phyloP scores from a whole-genome alignment of 352 stramenopile genomes.

The Discostella stelligera region DNA sequence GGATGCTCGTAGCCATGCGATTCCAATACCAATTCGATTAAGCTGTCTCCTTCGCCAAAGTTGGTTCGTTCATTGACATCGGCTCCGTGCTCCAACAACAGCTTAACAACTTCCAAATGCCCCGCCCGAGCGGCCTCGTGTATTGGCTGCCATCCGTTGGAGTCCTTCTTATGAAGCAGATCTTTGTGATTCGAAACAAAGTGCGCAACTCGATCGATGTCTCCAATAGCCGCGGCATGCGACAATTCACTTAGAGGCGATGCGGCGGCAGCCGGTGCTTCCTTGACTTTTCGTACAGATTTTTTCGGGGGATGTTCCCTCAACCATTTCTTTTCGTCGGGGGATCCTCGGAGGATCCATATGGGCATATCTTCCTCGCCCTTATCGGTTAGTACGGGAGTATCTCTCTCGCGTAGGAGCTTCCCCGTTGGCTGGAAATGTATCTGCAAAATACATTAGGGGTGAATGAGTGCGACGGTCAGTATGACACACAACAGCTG shows the following conservation, averaged over 20 bases:
- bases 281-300: constrained; percentile 9
- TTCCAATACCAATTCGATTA: constrained; percentile 56
- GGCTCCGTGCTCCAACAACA: constrained; percentile 71
- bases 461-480: not conserved
- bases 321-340: constrained; percentile 47
- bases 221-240: constrained; percentile 50
- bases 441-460: constrained; percentile 40
- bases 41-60: constrained; percentile 43
- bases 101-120: constrained; percentile 63
- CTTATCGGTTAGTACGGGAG: constrained; percentile 29
- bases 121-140: constrained; percentile 77
- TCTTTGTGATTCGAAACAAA: constrained; percentile 48
- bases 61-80: constrained; percentile 63
- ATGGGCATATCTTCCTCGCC: constrained; percentile 56
- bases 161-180: constrained; percentile 56
- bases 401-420: constrained; percentile 24
- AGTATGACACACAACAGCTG: not conserved
- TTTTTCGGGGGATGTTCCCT: constrained; percentile 40
- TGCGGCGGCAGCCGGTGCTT: constrained; percentile 46
- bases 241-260: constrained; percentile 30
- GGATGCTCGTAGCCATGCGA: constrained; percentile 51
- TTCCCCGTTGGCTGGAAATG: constrained; percentile 78
- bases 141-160: constrained; percentile 80
- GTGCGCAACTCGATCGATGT: constrained; percentile 51
- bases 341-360: constrained; percentile 49